Evolutionary conservation across 345 rosid genomes (phyloP), one percentile per base, ranked within the genome.

Genomic region (Viola odorata): DNA sequence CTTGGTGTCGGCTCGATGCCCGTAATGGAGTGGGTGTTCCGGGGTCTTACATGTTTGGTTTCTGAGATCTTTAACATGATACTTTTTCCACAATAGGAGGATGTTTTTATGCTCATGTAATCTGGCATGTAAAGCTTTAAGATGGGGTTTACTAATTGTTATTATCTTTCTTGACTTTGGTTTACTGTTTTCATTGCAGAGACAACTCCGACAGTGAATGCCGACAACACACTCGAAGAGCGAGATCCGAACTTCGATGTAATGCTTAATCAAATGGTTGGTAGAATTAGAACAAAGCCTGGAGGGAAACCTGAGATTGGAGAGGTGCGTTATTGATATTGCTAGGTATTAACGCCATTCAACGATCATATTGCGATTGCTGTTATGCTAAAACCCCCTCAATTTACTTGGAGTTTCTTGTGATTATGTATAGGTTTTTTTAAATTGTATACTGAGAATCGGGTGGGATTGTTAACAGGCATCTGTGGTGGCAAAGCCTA

Each of bases 221-320:
- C 68, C 4, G 89, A 80, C 15, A 82, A 67, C 39, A 76, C 66
- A 5, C 86, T 91, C 50, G 95, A 88, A 71, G 88, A 85, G 57
- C 67, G 78, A 50, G 88, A 94, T 78, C 81, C 86, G 0, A 66
- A 84, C 58, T 94, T 68, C 50, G 91, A 94, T 74, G 83, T 80
- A 15, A 86, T 94, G 99, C 84, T 94, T 62, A 78, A 59, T 58
- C 92, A 88, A 77, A 88, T 94, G 96, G 86, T 80, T 48, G 99
- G 99, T 56, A 82, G 97, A 73, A 79, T 94, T 41, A 75, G 32
- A 66, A 52, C 97, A 36, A 94, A 81, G 74, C 83, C 92, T 12
- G 99, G 95, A 61, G 96, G 97, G 41, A 82, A 80, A 74, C 85
- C 65, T 41, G 91, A 88, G 82, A 94, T 81, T 81, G 96, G 95